phyloP scores from a whole-genome alignment of 768 basidiomycete genomes.

The Leccinum variicolor region DNA sequence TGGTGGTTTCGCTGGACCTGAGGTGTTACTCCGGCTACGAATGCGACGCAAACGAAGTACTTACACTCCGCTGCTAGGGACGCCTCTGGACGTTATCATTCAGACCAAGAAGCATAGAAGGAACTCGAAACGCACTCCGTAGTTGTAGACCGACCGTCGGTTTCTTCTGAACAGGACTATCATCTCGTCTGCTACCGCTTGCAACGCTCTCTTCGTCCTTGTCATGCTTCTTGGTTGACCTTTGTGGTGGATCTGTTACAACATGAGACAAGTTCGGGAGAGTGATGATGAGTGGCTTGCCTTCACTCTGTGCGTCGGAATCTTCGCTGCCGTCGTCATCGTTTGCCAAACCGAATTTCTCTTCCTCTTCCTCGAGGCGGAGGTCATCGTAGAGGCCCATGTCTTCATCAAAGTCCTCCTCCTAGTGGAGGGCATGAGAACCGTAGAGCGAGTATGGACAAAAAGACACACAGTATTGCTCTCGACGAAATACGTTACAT shows the following conservation, averaged over 20 bases:
- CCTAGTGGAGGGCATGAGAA: conserved; percentile 47
- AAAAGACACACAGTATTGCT: conserved; percentile 77
- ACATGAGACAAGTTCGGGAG: neutral
- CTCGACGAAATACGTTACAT: conserved; percentile 95
- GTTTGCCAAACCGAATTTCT: conserved; percentile 75
- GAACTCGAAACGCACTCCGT: conserved; percentile 57
- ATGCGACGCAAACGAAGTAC: conserved; percentile 14
- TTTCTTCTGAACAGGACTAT: conserved; percentile 81
- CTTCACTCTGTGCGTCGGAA: conserved; percentile 72
- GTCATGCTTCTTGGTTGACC: conserved; percentile 68
- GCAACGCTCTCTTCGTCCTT: conserved; percentile 72
- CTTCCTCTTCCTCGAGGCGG: conserved; percentile 94
- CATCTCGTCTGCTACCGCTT: conserved; percentile 66
- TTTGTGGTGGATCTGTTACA: conserved; percentile 55
- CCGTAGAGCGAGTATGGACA: conserved; percentile 2
- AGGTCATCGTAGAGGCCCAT: conserved; percentile 98
- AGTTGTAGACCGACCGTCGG: conserved; percentile 56
- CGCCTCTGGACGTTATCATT: conserved; percentile 46
- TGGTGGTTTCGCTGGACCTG: conserved; percentile 53
- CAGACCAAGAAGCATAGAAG: conserved; percentile 8
- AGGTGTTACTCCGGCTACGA: conserved; percentile 4
- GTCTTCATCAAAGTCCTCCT: conserved; percentile 96
- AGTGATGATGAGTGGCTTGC: conserved; percentile 32
- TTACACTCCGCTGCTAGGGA: conserved; percentile 62
- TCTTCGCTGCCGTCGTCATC: conserved; percentile 76